Base-by-base conservation (phyloP, 108 stramenopile genomes). In the Nitzschia inconspicua region DNA sequence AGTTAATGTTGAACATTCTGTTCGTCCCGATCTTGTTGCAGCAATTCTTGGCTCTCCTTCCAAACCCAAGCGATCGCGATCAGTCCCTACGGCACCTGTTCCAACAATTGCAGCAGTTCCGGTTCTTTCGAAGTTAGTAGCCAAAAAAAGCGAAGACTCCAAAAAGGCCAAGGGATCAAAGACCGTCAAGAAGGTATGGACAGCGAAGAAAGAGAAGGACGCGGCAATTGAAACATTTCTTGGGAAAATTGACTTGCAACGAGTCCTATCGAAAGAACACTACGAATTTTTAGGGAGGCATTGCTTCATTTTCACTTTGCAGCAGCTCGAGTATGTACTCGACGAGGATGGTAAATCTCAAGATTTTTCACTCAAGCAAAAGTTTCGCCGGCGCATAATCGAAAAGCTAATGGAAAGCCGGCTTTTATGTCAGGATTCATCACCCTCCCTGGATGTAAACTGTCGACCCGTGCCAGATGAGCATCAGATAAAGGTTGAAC, bases 291-390 rank as follows among this genome's bases (percentile, higher is more conserved):
- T 80, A 14, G 75, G 51, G 0, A 48, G 43, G n/a, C 29, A 53
- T 10, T 57, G 66, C 34, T 80, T 74, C 63, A 76, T 80, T 35
- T 75, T 80, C 22, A 69, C 79, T 25, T 10, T 68, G 1, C 39
- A 68, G 19, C 79, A 80, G 55, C 62, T 80, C 2, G 54, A 61
- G 20, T 57, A 25, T 14, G 57, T 76, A 35, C 50, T 80, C 0
- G 31, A 42, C 23, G 59, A 58, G 14, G 53, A 47, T 57, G 46
- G 31, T 39, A 41, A 6, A 22, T 25, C 16, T 19, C 32, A 5
- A 55, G 48, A 44, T 47, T 41, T 35, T 8, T 32, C 20, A 25
- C 37, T 28, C 7, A 56, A 28, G 22, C 44, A 14, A 32, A 19
- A 10, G 27, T 13, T 14, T 22, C 65, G 53, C 24, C 37, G 42